Evolutionary conservation across 495 filamentous ascomycete species (phyloP), one percentile per base, ranked within the genome.

Genomic region (Penicillium waksmanii): DNA sequence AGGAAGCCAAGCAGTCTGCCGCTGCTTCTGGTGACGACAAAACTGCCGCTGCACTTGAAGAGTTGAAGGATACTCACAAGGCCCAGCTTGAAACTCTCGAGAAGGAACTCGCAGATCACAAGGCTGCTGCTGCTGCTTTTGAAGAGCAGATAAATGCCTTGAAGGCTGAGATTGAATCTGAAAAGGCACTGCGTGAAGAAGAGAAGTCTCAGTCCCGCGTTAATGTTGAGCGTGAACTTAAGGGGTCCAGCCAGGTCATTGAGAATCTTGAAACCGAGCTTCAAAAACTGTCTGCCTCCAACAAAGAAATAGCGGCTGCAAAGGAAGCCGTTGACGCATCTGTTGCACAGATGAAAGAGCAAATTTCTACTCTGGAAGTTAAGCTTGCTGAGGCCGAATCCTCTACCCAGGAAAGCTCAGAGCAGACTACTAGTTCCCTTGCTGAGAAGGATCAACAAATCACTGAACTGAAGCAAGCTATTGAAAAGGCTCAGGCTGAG

Each of bases 221-320:
- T 3, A 60, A 60, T 18, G 64, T 80, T 18, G 58, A 68, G 11
- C 68, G 68, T 8, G 78, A 80, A 50, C 62, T 80, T 33, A 73
- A 76, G 49, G 77, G 77, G 7, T 71, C 74, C 6, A 71, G 74
- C 36, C 73, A 76, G 23, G 78, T 80, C 3, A 67, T 83, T 36
- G 75, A 77, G 17, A 73, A 75, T 36, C 69, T 83, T 31, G 72
- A 80, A 18, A 64, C 58, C 4, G 79, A 82, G 53, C 69, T 80
- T 42, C 66, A 76, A 34, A 76, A 74, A 48, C 53, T 81, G 15
- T 66, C 62, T 21, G 56, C 70, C 23, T 63, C 74, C 35, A 82
- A 80, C 27, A 64, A 78, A 44, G 78, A 76, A 40, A 67, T 78
- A 34, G 65, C 64, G 11, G 74, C 73, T 17, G 73, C 77, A n/a